These are phyloP conservation scores for Cicer arietinum DNA, from an alignment of 306 rosid species.

Conservation along the genomic window DNA sequence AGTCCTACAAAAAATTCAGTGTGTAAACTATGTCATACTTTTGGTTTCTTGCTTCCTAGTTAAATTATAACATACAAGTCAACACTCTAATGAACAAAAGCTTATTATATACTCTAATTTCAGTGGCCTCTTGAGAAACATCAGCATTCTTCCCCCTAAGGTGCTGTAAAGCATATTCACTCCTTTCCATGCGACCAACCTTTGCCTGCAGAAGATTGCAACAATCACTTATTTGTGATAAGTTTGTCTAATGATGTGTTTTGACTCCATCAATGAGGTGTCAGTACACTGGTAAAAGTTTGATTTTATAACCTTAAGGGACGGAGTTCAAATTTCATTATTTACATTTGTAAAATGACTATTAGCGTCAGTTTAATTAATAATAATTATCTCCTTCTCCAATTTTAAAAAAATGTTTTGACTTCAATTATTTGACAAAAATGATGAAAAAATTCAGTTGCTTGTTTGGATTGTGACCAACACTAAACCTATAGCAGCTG, in stretches of 20 bases:
- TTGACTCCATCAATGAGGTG: too few relatives aligned
- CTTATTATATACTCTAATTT: constrained; percentile 65
- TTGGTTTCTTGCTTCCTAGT: constrained; percentile 3
- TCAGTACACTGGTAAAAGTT: too few relatives aligned
- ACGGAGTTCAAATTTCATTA: too few relatives aligned
- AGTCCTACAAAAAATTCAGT: constrained; percentile 56
- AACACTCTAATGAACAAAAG: constrained; percentile 5
- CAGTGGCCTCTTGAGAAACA: constrained; percentile 68
- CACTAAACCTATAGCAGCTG: not conserved
- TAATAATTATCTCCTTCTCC: too few relatives aligned
- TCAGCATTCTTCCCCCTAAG: constrained; percentile 68
- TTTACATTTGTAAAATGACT: too few relatives aligned
- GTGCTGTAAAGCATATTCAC: constrained; percentile 66
- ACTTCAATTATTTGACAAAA: constrained; percentile 2
- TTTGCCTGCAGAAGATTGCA: constrained; percentile 67
- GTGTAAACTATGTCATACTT: not conserved
- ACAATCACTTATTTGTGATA: constrained; percentile 10
- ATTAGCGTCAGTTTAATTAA: too few relatives aligned
- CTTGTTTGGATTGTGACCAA: not conserved
- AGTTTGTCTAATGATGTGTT: not conserved
- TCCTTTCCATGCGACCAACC: constrained; percentile 54
- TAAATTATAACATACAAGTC: constrained; percentile 15
- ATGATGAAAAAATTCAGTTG: constrained; percentile 15
- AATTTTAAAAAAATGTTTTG: not conserved
- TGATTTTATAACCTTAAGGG: too few relatives aligned